Percentiles rank a stretch among this genome's conserved stretches.
phyloP scores from a whole-genome alignment of 306 rosid genomes.

The Trifolium repens region DNA sequence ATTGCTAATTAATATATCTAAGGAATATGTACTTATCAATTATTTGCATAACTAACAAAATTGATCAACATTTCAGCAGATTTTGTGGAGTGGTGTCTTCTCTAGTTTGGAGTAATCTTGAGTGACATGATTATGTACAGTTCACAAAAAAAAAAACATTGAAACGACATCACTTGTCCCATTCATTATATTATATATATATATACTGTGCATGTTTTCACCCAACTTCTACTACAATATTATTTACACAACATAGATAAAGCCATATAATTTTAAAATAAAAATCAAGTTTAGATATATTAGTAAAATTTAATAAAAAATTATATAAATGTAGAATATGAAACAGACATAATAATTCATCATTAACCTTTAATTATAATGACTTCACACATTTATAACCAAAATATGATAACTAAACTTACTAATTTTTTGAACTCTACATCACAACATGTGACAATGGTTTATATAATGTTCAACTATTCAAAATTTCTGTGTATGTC shows the following conservation, averaged over 20 bases:
- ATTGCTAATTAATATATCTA: neutral
- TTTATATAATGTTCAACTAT: no score
- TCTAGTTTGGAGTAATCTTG: constrained; percentile 18
- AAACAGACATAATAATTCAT: no score
- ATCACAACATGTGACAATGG: no score
- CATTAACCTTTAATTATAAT: no score
- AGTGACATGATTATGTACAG: constrained; percentile 11
- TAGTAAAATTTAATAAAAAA: no score
- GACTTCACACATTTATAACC: no score
- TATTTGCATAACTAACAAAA: neutral
- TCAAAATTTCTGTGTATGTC: no score
- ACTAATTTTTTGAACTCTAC: no score
- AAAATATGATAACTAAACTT: no score
- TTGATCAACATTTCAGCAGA: constrained; percentile 22
- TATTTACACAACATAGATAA: neutral
- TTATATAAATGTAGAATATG: no score
- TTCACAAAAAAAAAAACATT: constrained; percentile 36
- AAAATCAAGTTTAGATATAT: no score
- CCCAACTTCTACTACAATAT: constrained; percentile 22
- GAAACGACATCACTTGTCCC: constrained; percentile 48
- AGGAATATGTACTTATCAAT: neutral
- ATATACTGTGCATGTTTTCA: neutral
- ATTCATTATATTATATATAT: neutral
- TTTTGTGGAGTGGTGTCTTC: constrained; percentile 27
- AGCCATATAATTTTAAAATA: no score